Conservation (phyloP, 257 asterid genomes). For the Rauvolfia tetraphylla region DNA sequence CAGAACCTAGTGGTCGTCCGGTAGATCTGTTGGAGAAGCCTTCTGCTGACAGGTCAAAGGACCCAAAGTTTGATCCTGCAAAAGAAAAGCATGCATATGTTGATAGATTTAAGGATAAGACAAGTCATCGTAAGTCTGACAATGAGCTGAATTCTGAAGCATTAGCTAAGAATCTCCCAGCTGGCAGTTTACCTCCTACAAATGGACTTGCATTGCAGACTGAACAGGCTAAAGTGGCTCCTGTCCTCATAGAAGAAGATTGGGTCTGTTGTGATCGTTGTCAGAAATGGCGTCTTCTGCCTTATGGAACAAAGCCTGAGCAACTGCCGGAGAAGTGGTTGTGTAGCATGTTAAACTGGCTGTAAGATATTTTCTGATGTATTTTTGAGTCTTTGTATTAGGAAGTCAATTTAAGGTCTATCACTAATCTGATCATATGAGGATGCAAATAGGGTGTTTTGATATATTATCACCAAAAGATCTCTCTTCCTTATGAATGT, state of each 20-base stretch:
- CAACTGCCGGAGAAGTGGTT: constrained; percentile 71
- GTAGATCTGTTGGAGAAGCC: constrained; percentile 33
- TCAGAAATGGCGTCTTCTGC: constrained; percentile 70
- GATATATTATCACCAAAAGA: background rate
- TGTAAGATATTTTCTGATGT: constrained; percentile 58
- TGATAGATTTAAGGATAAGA: constrained; percentile 44
- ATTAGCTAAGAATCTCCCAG: constrained; percentile 34
- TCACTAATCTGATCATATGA: background rate
- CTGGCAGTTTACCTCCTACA: constrained; percentile 27
- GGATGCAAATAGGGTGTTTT: background rate
- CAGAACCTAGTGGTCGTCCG: constrained; percentile 29
- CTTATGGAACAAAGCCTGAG: constrained; percentile 49
- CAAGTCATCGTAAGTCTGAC: constrained; percentile 29
- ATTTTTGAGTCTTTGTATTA: constrained; percentile 1
- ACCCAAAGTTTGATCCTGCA: constrained; percentile 28
- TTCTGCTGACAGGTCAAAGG: constrained; percentile 41
- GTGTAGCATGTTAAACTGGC: constrained; percentile 89
- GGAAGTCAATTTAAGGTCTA: background rate
- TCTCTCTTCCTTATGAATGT: background rate
- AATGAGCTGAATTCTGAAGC: constrained; percentile 33
- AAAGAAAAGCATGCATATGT: constrained; percentile 34
- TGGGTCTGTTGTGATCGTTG: constrained; percentile 87
- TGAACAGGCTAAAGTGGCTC: constrained; percentile 37
- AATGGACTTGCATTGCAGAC: constrained; percentile 34
- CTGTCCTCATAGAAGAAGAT: constrained; percentile 47